These are phyloP conservation scores for Cercophora samala DNA, from an alignment of 495 filamentous ascomycete genomes.

Conservation along the genomic window DNA sequence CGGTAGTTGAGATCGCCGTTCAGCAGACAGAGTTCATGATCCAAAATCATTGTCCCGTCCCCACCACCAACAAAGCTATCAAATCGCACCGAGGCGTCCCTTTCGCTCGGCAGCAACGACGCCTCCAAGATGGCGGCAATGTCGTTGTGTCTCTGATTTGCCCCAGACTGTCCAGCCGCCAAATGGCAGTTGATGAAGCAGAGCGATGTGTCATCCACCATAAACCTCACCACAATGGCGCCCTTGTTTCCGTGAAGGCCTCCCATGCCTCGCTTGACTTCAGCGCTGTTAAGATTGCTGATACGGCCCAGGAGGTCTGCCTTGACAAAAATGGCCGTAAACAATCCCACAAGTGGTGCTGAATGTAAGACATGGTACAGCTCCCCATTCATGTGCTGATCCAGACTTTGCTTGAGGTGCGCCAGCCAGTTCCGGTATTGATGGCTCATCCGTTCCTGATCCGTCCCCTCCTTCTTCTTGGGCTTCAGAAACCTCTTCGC, in stretches of 20 bases:
- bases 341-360: slow-evolving; percentile 85
- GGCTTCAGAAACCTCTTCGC: slow-evolving; percentile 76
- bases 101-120: slow-evolving; percentile 64
- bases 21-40: slow-evolving; percentile 92
- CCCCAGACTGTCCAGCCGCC: slow-evolving; percentile 87
- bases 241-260: slow-evolving; percentile 95
- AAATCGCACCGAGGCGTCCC: slow-evolving; percentile 54
- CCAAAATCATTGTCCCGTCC: slow-evolving; percentile 92
- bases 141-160: slow-evolving; percentile 87
- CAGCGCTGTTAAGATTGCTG: slow-evolving; percentile 68
- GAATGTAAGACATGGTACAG: slow-evolving; percentile 85
- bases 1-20: slow-evolving; percentile 98
- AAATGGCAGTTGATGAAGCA: slow-evolving; percentile 98
- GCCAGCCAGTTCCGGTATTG: slow-evolving; percentile 97
- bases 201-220: slow-evolving; percentile 85
- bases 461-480: slow-evolving; percentile 89
- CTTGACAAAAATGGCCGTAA: slow-evolving; percentile 93
- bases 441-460: slow-evolving; percentile 93
- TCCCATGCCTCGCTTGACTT: slow-evolving; percentile 93
- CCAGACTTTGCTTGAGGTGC: slow-evolving; percentile 72
- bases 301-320: slow-evolving; percentile 70
- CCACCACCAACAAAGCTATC: slow-evolving; percentile 85
- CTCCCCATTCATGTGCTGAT: slow-evolving; percentile 70
- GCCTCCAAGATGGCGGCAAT: slow-evolving; percentile 86
- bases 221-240: slow-evolving; percentile 84